Evolutionary conservation across 2,329 filamentous ascomycete species (phyloP), one percentile per base, ranked within the genome.

Genomic region (Hawksworthiomyces lignivorus): DNA sequence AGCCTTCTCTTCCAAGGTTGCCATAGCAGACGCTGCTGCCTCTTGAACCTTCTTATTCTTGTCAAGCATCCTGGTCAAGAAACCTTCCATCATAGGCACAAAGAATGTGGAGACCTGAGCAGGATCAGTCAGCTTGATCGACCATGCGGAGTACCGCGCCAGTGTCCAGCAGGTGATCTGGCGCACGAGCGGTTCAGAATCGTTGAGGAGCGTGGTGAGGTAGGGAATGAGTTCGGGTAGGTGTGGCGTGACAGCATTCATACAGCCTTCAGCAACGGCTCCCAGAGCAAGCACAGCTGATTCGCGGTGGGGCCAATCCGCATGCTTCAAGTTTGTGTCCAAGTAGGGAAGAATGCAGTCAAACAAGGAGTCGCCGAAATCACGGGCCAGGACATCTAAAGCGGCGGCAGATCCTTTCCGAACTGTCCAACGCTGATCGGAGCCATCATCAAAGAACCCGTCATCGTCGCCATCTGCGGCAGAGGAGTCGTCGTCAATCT

Each of bases 121-220:
- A 14, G 72, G 73, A 37, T 83, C 78, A 19, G 75, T 66, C 18
- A 96, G 73, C 48, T 81, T 77, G 5, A 88, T 84, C 9, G 89
- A 90, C 92, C 92, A 98, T 33, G 81, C 72, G 5, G 92, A 95
- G 62, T 96, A 98, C 34, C 92, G 78, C 15, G 89, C 89, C 18
- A 98, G 75, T 6, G 92, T 94, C 92, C 92, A 98, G 63, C 92
- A 98, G 19, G 90, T 97, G 51, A 98, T 98, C 58, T 95, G 87
- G 48, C 92, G 77, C 28, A 98, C 90, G 12, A 97, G 84, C 12
- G 92, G 87, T 62, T 96, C 88, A 1, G 75, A 58, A 56, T 98
- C 92, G 44, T 84, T 77, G 27, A 98, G 72, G 1, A 96, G 75
- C 7, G 84, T 83, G 52, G 97, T 84, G 36, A 98, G 75, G 59